Evolutionary conservation across 2,329 filamentous ascomycete species (phyloP).

Genomic region (Cladophialophora carrionii): DNA sequence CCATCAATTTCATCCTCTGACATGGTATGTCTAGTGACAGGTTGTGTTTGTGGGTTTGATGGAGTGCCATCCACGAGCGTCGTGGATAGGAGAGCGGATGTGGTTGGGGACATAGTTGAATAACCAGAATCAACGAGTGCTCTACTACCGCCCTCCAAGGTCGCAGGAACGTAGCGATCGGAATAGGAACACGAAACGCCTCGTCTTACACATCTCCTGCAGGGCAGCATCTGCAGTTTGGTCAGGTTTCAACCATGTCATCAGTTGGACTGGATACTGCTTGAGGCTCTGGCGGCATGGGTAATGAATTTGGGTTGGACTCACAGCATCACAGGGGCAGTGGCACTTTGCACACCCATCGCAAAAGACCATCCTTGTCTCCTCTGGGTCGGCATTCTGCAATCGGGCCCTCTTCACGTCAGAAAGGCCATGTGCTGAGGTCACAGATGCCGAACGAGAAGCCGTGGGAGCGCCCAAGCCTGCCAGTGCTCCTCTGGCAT

Average conservation of each 20-base stretch:
- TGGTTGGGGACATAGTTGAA: not conserved
- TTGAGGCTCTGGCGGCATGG: not conserved
- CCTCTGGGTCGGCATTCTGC: slow-evolving; percentile 1
- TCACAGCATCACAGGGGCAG: not conserved
- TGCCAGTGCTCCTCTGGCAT: not conserved
- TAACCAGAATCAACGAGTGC: not conserved
- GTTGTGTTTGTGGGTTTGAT: not conserved
- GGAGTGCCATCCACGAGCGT: not conserved
- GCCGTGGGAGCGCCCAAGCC: not conserved
- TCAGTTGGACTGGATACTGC: not conserved
- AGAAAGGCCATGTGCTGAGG: not conserved
- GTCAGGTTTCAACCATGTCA: not conserved
- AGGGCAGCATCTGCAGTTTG: not conserved
- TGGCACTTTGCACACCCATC: slow-evolving; percentile 2
- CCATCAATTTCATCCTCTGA: not conserved
- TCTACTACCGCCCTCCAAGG: not conserved
- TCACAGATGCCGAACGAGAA: not conserved
- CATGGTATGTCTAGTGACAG: not conserved
- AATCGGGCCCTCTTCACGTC: not conserved
- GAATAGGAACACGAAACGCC: not conserved
- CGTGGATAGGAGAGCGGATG: not conserved
- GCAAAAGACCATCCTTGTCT: slow-evolving; percentile 1
- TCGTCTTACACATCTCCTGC: not conserved
- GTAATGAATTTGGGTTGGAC: not conserved
- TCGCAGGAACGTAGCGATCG: slow-evolving; percentile 4